Base-by-base conservation (phyloP, 306 rosid species). In the Vigna angularis region DNA sequence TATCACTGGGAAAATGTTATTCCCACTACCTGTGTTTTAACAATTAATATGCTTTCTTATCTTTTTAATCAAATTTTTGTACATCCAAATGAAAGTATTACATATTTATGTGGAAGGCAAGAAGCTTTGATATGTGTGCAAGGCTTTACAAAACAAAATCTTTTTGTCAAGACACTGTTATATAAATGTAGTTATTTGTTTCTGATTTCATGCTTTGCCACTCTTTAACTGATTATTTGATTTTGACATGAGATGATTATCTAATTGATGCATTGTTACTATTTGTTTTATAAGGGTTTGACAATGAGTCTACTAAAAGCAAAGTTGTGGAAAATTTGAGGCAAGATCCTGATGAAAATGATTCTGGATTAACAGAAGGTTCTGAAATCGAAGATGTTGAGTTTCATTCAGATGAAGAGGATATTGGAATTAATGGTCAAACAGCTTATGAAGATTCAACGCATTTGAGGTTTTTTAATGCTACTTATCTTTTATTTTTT, bases 361-460 rank as follows among this genome's bases (percentile, higher is more conserved):
- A 67, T 71, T 70, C 65, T 68, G 83, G 73, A 52, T 70, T 59
- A 48, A 52, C 52, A 69, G 85, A 85, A 79, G 86, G 76, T 59
- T 72, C 66, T 81, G 93, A 85, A 81, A 83, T 73, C 70, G 97
- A 87, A 55, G 88, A 82, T 10, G 63, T 20, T 32, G 91, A 82
- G 63, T 36, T 69, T 81, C 77, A n/a, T 65, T 85, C 85, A 6
- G 89, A 87, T 84, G 85, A 81, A 63, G 96, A 91, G 65, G 80
- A 83, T 58, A 70, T 70, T 22, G 82, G 61, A 80, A 78, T 72
- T 34, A 72, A 69, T 68, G 76, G 59, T 68, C 86, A 38, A 47
- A 32, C 79, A 79, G 66, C 69, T 72, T 58, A 71, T 76, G 86
- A 83, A 70, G 74, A 83, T 58, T 81, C 85, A 20, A 53, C n/a